Conservation (phyloP, 2,329 filamentous ascomycete genomes). For the Fusarium sp. region DNA sequence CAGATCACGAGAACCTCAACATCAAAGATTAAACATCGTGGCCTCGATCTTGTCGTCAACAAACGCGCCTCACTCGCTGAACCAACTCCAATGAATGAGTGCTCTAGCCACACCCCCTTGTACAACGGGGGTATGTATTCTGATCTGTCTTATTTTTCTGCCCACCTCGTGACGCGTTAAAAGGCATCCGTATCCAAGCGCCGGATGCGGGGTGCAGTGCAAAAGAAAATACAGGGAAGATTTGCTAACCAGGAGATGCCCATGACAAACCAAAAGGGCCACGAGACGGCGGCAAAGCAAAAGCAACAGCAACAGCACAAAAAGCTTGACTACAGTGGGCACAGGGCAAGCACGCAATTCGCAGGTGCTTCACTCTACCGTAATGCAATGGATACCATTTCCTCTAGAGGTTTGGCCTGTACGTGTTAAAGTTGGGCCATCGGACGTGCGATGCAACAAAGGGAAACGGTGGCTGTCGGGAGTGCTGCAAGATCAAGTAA, state of each 20-base stretch:
- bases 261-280: slow-evolving; percentile 47
- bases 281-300: slow-evolving; percentile 39
- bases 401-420: slow-evolving; percentile 37
- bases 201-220: slow-evolving; percentile 48
- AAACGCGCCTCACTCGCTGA: slow-evolving; percentile 20
- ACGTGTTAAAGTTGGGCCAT: slow-evolving; percentile 21
- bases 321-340: slow-evolving; percentile 25
- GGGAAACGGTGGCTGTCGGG: slow-evolving; percentile 46
- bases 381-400: slow-evolving; percentile 35
- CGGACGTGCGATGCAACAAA: slow-evolving; percentile 33
- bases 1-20: slow-evolving; percentile 18
- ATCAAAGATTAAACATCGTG: slow-evolving; percentile 24
- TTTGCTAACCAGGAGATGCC: slow-evolving; percentile 45
- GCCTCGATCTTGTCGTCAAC: slow-evolving; percentile 19
- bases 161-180: slow-evolving; percentile 46
- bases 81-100: slow-evolving; percentile 4
- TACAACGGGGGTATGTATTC: slow-evolving; percentile 6
- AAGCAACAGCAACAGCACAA: slow-evolving; percentile 3
- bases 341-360: slow-evolving; percentile 37
- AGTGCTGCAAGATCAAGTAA: slow-evolving; percentile 55
- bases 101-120: slow-evolving; percentile 31
- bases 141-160: slow-evolving; percentile 38
- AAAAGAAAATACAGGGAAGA: slow-evolving; percentile 32
- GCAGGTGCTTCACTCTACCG: slow-evolving; percentile 15
- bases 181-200: slow-evolving; percentile 38